Conservation (phyloP, 345 rosid species). For the Clarkia xantiana region DNA sequence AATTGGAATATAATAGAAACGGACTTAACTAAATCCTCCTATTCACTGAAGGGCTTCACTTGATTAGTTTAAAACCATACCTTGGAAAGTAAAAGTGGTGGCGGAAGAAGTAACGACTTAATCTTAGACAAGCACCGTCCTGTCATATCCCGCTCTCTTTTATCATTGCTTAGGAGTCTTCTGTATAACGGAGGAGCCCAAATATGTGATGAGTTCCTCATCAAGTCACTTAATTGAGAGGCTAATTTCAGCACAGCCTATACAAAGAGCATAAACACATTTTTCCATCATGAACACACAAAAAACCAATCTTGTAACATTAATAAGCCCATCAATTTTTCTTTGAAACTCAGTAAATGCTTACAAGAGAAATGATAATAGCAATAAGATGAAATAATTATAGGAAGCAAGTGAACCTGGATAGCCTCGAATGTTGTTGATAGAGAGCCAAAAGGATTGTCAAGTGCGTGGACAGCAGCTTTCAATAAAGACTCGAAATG, state of each 20-base stretch:
- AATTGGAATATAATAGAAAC: neutral
- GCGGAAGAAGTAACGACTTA: conserved; percentile 25
- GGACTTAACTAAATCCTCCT: too few species aligned
- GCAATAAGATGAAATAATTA: conserved; percentile 1
- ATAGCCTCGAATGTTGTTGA: conserved; percentile 48
- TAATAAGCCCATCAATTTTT: neutral
- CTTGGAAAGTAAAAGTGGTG: conserved; percentile 31
- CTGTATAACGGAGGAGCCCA: conserved; percentile 44
- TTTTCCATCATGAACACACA: neutral
- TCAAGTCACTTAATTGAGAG: conserved; percentile 24
- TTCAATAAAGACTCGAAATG: conserved; percentile 21
- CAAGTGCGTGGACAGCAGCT: conserved; percentile 40
- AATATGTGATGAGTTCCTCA: conserved; percentile 34
- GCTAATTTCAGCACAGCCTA: conserved; percentile 36
- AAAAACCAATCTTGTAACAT: neutral
- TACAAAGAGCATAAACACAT: conserved; percentile 4
- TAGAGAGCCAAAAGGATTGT: conserved; percentile 45
- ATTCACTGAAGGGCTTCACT: too few species aligned
- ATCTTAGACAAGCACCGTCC: conserved; percentile 37
- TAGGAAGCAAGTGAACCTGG: conserved; percentile 20
- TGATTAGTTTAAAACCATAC: too few species aligned
- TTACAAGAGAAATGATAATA: neutral
- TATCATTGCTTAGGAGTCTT: conserved; percentile 41
- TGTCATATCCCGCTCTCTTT: conserved; percentile 41
- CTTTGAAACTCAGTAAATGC: neutral